Conservation (phyloP, 2,329 filamentous ascomycete species). For the Pseudogymnoascus sp. region DNA sequence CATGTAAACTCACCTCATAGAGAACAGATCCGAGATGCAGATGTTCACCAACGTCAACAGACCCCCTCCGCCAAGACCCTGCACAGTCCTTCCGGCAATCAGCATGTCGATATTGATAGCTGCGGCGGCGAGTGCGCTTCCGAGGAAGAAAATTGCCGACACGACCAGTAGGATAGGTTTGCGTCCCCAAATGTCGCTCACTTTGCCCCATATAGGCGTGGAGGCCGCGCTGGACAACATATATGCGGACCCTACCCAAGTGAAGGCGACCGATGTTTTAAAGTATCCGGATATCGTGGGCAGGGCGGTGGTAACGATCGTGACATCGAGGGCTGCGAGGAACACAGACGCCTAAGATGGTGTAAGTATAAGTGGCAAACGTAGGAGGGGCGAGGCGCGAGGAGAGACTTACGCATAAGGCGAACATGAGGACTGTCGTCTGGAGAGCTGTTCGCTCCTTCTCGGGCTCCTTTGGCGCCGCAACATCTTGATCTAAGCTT, state of each 20-base stretch:
- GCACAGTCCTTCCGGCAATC: constrained; percentile 41
- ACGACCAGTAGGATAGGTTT: constrained; percentile 45
- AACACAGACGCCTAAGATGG: constrained; percentile 10
- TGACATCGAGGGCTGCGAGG: constrained; percentile 32
- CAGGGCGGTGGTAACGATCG: constrained; percentile 55
- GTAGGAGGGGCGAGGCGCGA: constrained; percentile 14
- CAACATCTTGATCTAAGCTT: not conserved
- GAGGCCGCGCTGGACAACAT: constrained; percentile 61
- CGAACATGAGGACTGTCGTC: constrained; percentile 27
- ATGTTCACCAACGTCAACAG: constrained; percentile 47
- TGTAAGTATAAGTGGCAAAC: not conserved
- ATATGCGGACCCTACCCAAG: constrained; percentile 71
- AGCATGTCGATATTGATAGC: constrained; percentile 40
- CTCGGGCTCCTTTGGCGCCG: constrained; percentile 20
- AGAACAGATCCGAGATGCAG: constrained; percentile 48
- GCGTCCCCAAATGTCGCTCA: constrained; percentile 52
- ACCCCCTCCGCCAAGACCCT: constrained; percentile 46
- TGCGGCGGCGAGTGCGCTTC: constrained; percentile 43
- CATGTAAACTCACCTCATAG: constrained; percentile 30
- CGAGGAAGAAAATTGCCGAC: constrained; percentile 44
- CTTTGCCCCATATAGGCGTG: constrained; percentile 63
- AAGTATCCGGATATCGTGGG: constrained; percentile 52
- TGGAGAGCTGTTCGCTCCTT: constrained; percentile 25
- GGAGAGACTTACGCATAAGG: constrained; percentile 26
- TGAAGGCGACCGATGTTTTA: constrained; percentile 46